Conservation (phyloP, 139 green algal genomes). For the Tetradesmus lagerheimii region DNA sequence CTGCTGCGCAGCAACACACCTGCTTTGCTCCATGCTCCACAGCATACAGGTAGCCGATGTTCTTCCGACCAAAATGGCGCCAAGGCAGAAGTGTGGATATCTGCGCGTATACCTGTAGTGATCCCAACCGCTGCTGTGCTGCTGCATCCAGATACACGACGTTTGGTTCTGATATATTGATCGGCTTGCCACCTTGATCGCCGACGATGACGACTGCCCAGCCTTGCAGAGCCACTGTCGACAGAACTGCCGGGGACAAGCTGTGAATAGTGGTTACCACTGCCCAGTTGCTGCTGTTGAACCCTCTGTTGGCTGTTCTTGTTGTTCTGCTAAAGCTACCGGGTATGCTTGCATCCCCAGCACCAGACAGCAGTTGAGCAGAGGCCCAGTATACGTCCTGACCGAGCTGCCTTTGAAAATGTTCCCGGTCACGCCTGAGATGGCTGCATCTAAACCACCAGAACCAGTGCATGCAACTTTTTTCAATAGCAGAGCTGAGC, state of each 20-base stretch:
- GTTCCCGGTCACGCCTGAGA: too few relatives aligned
- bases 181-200: not conserved
- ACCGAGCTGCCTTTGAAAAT: too few relatives aligned
- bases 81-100: not conserved
- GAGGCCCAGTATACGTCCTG: too few relatives aligned
- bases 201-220: conserved; percentile 16
- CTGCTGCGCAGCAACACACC: too few relatives aligned
- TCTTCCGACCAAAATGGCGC: conserved; percentile 25
- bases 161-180: not conserved
- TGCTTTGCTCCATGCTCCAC: conserved; percentile 3
- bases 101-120: not conserved
- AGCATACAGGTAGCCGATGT: conserved; percentile 18
- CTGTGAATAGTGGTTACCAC: conserved; percentile 17
- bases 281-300: conserved; percentile 1
- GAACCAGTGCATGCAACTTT: too few relatives aligned
- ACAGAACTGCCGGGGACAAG: not conserved
- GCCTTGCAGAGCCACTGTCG: not conserved
- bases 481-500: too few relatives aligned
- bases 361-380: too few relatives aligned
- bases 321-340: too few relatives aligned
- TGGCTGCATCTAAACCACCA: too few relatives aligned
- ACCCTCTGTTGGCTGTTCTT: too few relatives aligned
- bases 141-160: conserved; percentile 4
- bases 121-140: not conserved
- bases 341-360: too few relatives aligned